Percentiles rank a stretch among this genome's conserved stretches.
Evolutionary conservation across 108 stramenopile species (phyloP).

Genomic region (Schizochytrium sp.): DNA sequence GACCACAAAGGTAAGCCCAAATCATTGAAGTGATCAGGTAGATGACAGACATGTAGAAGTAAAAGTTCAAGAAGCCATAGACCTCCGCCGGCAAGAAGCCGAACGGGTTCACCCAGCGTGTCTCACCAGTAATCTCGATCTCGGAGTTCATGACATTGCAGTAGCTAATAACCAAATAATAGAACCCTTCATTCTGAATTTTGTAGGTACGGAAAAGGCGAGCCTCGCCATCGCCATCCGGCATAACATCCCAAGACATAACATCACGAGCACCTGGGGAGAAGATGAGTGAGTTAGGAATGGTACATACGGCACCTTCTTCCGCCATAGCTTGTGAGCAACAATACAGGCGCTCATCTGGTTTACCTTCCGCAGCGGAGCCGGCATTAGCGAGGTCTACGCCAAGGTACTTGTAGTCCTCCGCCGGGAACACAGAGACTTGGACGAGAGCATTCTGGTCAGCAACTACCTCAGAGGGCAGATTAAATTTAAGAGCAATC

Average conservation of each 20-base stretch:
- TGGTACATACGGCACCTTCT: constrained; percentile 11
- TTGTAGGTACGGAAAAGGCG: constrained; percentile 8
- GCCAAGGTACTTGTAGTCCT: constrained; percentile 58
- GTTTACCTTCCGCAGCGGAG: neutral
- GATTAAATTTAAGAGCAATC: constrained; percentile 24
- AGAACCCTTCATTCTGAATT: neutral
- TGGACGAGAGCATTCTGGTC: constrained; percentile 7
- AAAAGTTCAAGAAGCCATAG: constrained; percentile 16
- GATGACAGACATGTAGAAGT: constrained; percentile 40
- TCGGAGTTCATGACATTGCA: constrained; percentile 17
- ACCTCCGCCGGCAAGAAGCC: constrained; percentile 44
- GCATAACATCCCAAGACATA: constrained; percentile 29
- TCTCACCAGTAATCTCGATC: constrained; percentile 34
- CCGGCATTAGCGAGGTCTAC: constrained; percentile 12
- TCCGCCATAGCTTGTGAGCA: neutral
- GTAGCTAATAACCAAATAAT: constrained; percentile 30
- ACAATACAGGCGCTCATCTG: constrained; percentile 32
- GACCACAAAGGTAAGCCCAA: constrained; percentile 56
- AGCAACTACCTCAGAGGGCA: neutral
- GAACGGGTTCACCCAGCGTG: constrained; percentile 49
- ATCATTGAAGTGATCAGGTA: constrained; percentile 19
- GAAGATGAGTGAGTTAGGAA: constrained; percentile 28
- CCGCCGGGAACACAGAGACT: constrained; percentile 20
- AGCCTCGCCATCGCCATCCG: constrained; percentile 18
- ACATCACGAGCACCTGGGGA: neutral